Conservation (phyloP, 805 yeast species). For the Candida saitoana region DNA sequence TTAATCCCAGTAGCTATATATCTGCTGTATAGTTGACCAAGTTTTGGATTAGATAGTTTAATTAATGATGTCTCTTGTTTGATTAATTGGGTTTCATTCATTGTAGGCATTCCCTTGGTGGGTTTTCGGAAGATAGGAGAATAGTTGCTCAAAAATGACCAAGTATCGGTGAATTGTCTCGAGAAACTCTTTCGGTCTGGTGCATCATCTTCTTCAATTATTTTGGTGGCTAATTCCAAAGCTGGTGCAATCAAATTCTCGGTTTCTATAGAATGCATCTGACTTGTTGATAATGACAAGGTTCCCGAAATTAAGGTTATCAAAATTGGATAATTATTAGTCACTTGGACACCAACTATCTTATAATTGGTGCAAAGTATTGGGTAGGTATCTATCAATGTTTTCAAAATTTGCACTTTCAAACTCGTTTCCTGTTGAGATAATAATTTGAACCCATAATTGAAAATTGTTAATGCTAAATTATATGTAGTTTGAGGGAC, state of each 20-base stretch:
- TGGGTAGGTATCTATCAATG: conserved; percentile 33
- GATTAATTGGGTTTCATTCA: conserved; percentile 1
- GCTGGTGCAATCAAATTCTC: conserved; percentile 21
- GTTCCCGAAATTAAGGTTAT: conserved; percentile 12
- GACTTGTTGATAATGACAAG: conserved; percentile 9
- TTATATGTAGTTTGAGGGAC: conserved; percentile 59
- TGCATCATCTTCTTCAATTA: conserved; percentile 25
- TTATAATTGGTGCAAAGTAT: conserved; percentile 28
- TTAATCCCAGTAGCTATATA: conserved; percentile 33
- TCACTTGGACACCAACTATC: conserved; percentile 28
- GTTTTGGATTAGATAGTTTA: conserved; percentile 19
- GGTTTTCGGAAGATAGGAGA: conserved; percentile 5
- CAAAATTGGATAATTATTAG: conserved; percentile 32
- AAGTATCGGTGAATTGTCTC: conserved; percentile 44
- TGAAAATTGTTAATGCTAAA: conserved; percentile 56
- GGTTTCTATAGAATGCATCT: not conserved
- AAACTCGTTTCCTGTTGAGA: conserved; percentile 63
- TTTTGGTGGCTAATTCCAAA: conserved; percentile 23
- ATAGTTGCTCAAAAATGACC: conserved; percentile 24
- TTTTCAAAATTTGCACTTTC: conserved; percentile 51
- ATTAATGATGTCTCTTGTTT: conserved; percentile 7
- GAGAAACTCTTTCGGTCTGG: conserved; percentile 43
- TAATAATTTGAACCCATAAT: conserved; percentile 64
- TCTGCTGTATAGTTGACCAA: conserved; percentile 20
- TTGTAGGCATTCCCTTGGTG: not conserved